Conservation (phyloP, 139 green algal genomes). For the Raphidocelis subcapitata region DNA sequence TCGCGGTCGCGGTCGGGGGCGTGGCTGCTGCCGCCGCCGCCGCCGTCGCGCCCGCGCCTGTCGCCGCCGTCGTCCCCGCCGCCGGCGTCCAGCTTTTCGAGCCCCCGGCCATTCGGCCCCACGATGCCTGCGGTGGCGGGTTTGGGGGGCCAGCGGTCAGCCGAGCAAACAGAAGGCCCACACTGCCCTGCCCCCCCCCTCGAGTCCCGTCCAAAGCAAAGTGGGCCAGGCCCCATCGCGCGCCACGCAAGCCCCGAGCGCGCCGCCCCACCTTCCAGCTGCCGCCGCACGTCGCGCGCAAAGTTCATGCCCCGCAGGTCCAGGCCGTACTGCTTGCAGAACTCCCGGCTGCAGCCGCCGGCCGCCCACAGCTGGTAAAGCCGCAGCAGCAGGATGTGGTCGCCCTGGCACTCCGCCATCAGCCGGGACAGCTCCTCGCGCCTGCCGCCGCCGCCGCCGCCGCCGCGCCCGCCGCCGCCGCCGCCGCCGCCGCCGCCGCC, state of each 20-base stretch:
- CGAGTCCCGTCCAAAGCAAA: no score
- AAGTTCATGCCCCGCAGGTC: conserved; percentile 82
- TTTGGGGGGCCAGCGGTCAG: no score
- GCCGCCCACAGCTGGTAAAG: conserved; percentile 79
- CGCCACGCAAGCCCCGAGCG: neutral
- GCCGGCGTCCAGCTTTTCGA: conserved; percentile 21
- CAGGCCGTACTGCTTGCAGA: conserved; percentile 52
- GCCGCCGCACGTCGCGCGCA: conserved; percentile 77
- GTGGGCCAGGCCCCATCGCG: no score
- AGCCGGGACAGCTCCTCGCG: conserved; percentile 38
- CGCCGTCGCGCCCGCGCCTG: neutral
- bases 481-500: neutral
- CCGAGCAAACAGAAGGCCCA: neutral
- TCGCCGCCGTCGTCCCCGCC: neutral
- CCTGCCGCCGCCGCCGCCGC: conserved; percentile 16
- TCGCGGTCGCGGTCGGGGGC: no score
- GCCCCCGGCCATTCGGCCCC: conserved; percentile 21
- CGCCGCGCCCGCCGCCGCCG: neutral
- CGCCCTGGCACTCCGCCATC: conserved; percentile 67
- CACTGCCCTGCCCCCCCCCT: no score
- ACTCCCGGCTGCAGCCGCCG: conserved; percentile 35
- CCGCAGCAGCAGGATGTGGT: conserved; percentile 87
- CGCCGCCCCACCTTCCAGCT: conserved; percentile 69
- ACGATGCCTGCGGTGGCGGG: conserved; percentile 7
- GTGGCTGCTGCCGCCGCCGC: conserved; percentile 2